These are phyloP conservation scores for Paramecium sexaurelia DNA, from an alignment of 73 alveolate species.

Conservation along the genomic window DNA sequence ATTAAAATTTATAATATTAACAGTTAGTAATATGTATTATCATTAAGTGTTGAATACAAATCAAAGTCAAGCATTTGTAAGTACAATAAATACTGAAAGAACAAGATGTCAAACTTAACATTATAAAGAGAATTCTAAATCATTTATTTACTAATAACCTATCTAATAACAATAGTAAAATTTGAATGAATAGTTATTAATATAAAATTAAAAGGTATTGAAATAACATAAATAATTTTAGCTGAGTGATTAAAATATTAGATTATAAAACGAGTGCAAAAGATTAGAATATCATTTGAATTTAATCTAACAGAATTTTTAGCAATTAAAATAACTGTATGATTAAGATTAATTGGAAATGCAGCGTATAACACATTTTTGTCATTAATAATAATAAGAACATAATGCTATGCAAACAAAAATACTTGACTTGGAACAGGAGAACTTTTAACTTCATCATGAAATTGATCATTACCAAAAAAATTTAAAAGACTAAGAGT, in stretches of 20 bases:
- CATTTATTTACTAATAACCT: neutral
- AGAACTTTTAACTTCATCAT: constrained; percentile 12
- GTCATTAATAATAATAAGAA: neutral
- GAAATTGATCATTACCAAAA: constrained; percentile 11
- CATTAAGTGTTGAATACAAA: neutral
- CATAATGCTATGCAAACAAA: constrained; percentile 3
- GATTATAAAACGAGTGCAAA: neutral
- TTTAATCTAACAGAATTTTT: neutral
- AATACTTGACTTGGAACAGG: constrained; percentile 13
- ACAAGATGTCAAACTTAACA: neutral
- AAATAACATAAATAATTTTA: neutral
- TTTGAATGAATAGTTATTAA: neutral
- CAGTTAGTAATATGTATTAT: constrained; percentile 11
- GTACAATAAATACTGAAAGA: neutral
- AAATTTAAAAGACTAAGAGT: neutral
- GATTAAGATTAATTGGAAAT: constrained; percentile 17
- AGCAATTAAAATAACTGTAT: neutral
- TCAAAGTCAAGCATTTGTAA: neutral
- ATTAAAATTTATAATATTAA: neutral
- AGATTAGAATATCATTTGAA: neutral
- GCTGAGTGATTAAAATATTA: neutral
- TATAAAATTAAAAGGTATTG: neutral
- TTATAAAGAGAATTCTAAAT: neutral
- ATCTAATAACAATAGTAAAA: neutral
- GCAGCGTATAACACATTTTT: neutral